Evolutionary conservation across 768 basidiomycete genomes (phyloP).

Genomic region (Xerocomus potaroensis): DNA sequence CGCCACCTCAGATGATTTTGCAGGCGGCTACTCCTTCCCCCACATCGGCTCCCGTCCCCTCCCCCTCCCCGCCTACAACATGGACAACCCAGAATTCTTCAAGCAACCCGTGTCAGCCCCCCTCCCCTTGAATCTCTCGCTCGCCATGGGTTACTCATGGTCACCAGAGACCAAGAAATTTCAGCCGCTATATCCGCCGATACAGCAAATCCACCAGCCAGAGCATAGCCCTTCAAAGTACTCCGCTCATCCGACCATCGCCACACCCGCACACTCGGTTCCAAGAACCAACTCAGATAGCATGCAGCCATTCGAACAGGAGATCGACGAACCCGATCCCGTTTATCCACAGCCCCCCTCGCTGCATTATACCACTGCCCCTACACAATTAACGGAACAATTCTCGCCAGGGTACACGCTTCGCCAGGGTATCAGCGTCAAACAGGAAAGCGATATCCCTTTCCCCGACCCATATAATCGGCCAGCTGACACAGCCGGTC

Average conservation of each 20-base stretch:
- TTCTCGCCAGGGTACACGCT: constrained; percentile 22
- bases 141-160: constrained; percentile 32
- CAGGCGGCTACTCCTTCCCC: constrained; percentile 20
- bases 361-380: constrained; percentile 21
- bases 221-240: constrained; percentile 22
- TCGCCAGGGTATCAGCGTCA: constrained; percentile 20
- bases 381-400: constrained; percentile 16
- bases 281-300: constrained; percentile 11
- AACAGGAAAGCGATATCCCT: constrained; percentile 27
- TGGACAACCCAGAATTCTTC: constrained; percentile 25
- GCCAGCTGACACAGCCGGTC: constrained; percentile 20
- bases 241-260: constrained; percentile 10
- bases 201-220: constrained; percentile 27
- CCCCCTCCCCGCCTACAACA: constrained; percentile 21
- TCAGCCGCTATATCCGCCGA: constrained; percentile 33
- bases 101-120: constrained; percentile 33
- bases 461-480: constrained; percentile 26
- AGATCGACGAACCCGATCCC: constrained; percentile 27
- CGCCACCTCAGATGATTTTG: constrained; percentile 22
- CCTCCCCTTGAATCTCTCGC: constrained; percentile 29
- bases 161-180: constrained; percentile 33
- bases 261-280: too few species aligned
- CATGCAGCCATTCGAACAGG: constrained; percentile 21
- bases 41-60: constrained; percentile 22
- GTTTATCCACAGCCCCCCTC: constrained; percentile 21